phyloP scores from a whole-genome alignment of 306 rosid genomes.

The Pachyrhizus erosus region DNA sequence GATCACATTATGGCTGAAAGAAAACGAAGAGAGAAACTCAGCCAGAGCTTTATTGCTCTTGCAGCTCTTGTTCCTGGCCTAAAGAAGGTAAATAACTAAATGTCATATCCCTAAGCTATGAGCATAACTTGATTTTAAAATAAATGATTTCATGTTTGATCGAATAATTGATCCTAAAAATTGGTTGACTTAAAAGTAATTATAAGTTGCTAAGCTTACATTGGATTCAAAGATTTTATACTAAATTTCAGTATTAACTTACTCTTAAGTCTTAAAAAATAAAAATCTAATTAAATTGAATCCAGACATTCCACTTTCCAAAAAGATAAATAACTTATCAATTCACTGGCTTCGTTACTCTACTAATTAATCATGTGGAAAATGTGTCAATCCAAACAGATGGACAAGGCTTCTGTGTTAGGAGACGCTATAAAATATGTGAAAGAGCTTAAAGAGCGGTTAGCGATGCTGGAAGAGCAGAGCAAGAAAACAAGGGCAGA shows the following conservation, averaged over 20 bases:
- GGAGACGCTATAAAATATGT: conserved; percentile 71
- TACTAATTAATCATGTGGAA: no score
- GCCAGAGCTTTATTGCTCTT: conserved; percentile 82
- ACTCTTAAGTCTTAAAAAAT: no score
- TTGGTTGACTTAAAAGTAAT: neutral
- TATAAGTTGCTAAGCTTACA: neutral
- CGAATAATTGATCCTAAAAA: neutral
- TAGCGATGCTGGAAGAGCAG: conserved; percentile 63
- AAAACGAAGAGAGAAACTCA: conserved; percentile 79
- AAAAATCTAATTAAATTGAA: neutral
- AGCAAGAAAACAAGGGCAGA: conserved; percentile 60
- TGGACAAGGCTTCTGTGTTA: conserved; percentile 81
- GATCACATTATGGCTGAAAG: conserved; percentile 87
- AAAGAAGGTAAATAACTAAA: conserved; percentile 61
- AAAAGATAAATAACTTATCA: neutral
- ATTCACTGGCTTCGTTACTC: no score
- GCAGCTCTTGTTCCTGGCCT: conserved; percentile 76
- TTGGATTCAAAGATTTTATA: neutral
- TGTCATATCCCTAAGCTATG: neutral
- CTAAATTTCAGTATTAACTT: no score
- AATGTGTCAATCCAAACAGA: conserved; percentile 39
- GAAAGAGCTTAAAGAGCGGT: conserved; percentile 66
- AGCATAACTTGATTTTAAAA: neutral
- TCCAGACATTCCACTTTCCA: neutral
- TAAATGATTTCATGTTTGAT: neutral